Percentiles rank a stretch among this genome's conserved stretches.
Evolutionary conservation across 805 yeast species (phyloP).

Genomic region (Torulaspora franciscae): DNA sequence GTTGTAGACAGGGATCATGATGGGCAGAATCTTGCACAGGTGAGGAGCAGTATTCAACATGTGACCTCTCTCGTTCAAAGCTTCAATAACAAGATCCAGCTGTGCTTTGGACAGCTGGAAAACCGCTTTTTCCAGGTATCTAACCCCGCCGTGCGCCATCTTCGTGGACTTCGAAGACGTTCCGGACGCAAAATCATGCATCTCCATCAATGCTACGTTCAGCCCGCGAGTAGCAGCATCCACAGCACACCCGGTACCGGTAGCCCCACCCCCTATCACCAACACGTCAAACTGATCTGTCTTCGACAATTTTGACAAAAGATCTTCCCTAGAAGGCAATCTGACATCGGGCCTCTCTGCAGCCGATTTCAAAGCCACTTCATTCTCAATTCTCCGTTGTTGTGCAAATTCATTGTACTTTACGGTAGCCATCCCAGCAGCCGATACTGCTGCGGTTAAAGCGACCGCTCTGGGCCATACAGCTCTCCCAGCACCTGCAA

Average conservation of each 20-base stretch:
- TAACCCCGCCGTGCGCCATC: conserved; percentile 96
- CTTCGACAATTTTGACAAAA: conserved; percentile 45
- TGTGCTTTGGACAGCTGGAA: conserved; percentile 89
- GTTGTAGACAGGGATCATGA: conserved; percentile 91
- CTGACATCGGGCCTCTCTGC: conserved; percentile 18
- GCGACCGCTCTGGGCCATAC: conserved; percentile 10
- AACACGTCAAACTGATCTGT: conserved; percentile 66
- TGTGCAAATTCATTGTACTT: conserved; percentile 1
- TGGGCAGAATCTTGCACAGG: conserved; percentile 77
- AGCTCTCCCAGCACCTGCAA: conserved; percentile 12
- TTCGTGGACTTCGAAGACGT: conserved; percentile 92
- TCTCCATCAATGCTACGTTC: conserved; percentile 81
- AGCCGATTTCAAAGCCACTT: conserved; percentile 12
- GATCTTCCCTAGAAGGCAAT: conserved; percentile 49
- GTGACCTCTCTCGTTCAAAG: conserved; percentile 79
- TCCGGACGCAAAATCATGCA: conserved; percentile 85
- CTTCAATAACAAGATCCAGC: conserved; percentile 82
- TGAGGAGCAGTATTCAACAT: conserved; percentile 91
- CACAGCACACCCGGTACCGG: conserved; percentile 88
- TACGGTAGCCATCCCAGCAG: conserved; percentile 11
- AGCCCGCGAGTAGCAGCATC: conserved; percentile 90
- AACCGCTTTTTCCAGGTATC: conserved; percentile 91
- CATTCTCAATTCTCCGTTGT: conserved; percentile 8
- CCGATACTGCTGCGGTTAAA: conserved; percentile 10
- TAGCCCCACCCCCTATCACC: conserved; percentile 93